phyloP scores from a whole-genome alignment of 495 filamentous ascomycete species.

The Podospora pseudopauciseta region DNA sequence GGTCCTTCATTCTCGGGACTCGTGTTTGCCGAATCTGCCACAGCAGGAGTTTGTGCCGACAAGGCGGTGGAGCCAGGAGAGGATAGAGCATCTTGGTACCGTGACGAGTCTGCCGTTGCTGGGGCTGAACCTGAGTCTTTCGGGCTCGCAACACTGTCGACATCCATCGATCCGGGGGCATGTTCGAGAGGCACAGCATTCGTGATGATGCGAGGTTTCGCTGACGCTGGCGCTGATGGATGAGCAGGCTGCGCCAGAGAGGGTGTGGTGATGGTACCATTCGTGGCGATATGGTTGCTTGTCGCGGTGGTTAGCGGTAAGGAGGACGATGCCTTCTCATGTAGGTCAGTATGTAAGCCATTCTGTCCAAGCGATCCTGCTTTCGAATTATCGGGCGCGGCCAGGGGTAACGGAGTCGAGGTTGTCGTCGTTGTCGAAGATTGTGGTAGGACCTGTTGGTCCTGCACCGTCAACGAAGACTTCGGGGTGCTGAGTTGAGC shows the following conservation, averaged over 20 bases:
- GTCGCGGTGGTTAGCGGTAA: neutral
- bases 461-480: neutral
- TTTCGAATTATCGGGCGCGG: neutral
- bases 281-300: neutral
- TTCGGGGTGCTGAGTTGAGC: conserved; percentile 2
- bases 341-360: neutral
- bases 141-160: conserved; percentile 5
- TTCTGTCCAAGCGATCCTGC: neutral
- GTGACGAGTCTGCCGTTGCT: conserved; percentile 19
- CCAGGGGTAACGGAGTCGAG: neutral
- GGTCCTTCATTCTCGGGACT: conserved; percentile 52
- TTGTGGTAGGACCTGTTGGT: neutral
- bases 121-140: conserved; percentile 11
- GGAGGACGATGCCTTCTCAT: neutral
- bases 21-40: conserved; percentile 49
- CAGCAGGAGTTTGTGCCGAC: conserved; percentile 37
- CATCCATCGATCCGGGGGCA: conserved; percentile 5
- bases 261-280: neutral
- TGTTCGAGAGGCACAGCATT: neutral
- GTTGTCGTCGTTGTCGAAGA: neutral
- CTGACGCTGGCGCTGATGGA: neutral
- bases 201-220: conserved; percentile 10
- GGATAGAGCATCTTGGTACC: conserved; percentile 37
- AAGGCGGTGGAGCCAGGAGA: conserved; percentile 46
- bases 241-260: neutral